Percentiles rank a stretch among this genome's conserved stretches.
These are phyloP conservation scores for Dorcoceras hygrometricum DNA, from an alignment of 257 asterid genomes.

Conservation along the genomic window DNA sequence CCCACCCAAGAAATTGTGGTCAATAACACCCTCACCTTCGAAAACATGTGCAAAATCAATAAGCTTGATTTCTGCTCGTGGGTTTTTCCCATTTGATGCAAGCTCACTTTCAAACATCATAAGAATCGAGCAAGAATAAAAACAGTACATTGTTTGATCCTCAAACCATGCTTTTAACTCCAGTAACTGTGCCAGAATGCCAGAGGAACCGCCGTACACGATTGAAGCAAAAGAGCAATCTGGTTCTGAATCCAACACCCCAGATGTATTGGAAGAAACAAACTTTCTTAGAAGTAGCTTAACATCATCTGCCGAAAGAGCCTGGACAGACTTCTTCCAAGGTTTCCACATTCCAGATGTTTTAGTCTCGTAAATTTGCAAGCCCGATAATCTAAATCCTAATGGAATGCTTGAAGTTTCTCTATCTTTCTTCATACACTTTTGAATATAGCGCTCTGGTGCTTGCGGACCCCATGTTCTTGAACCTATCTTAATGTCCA, in stretches of 20 bases:
- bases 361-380: slow-evolving; percentile 43
- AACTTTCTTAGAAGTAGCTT: slow-evolving; percentile 50
- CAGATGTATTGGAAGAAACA: slow-evolving; percentile 50
- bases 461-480: slow-evolving; percentile 82
- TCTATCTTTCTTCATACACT: slow-evolving; percentile 31
- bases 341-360: slow-evolving; percentile 71
- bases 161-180: slow-evolving; percentile 94
- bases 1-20: slow-evolving; percentile 88
- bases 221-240: slow-evolving; percentile 77
- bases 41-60: slow-evolving; percentile 86
- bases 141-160: slow-evolving; percentile 74
- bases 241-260: slow-evolving; percentile 35
- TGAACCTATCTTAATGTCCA: slow-evolving; percentile 87
- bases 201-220: slow-evolving; percentile 77
- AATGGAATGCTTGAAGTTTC: slow-evolving; percentile 51
- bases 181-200: slow-evolving; percentile 67
- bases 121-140: slow-evolving; percentile 68
- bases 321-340: slow-evolving; percentile 36
- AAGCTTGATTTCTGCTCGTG: slow-evolving; percentile 60
- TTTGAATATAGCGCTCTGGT: slow-evolving; percentile 53
- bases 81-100: slow-evolving; percentile 42
- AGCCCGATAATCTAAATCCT: slow-evolving; percentile 84
- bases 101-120: slow-evolving; percentile 69
- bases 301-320: slow-evolving; percentile 53
- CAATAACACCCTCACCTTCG: slow-evolving; percentile 68